Base-by-base conservation (phyloP, 108 stramenopile genomes). In the Fragilaria radians region DNA sequence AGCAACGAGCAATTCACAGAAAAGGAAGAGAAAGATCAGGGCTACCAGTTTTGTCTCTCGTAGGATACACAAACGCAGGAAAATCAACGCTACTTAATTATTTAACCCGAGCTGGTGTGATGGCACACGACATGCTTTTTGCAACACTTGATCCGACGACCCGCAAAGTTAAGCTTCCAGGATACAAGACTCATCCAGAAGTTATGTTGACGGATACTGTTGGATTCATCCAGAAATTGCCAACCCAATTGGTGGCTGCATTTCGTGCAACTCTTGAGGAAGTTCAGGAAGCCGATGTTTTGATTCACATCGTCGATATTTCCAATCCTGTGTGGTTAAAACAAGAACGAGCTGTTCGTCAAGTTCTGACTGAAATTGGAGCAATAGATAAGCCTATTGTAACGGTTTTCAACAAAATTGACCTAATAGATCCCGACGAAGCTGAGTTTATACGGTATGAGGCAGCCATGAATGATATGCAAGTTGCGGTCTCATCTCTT, bases 91-190 rank as follows among this genome's bases (percentile, higher is more conserved):
- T 98, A 52, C 74, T 98, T 50, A 96, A 98, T 67, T 71, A 66
- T 30, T 66, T 98, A 31, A 95, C 95, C n/a, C 57, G 74, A 5
- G 95, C 96, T 14, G 96, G 95, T 63, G 94, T 96, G 59, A 83
- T 96, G 79, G 95, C 94, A 23, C 95, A 96, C 73, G 71, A 89
- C 61, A 92, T 96, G 59, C 64, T 98, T 22, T 98, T 98, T 77
- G 97, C 97, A 19, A 98, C 97, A 1, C 74, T 98, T 18, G 97
- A 98, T 64, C 97, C 97, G 0, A 96, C 95, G 19, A 98, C 97
- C 17, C 70, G 97, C n/a, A 88, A 85, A 63, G 95, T 96, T 25
- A 90, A 88, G 61, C 67, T 96, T 17, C 96, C 96, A 0, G 93
- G 93, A 3, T 81, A 80, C 46, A 77, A 89, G 71, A 89, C 92